Conservation (phyloP, 257 asterid genomes). For the Verbascum thapsus region DNA sequence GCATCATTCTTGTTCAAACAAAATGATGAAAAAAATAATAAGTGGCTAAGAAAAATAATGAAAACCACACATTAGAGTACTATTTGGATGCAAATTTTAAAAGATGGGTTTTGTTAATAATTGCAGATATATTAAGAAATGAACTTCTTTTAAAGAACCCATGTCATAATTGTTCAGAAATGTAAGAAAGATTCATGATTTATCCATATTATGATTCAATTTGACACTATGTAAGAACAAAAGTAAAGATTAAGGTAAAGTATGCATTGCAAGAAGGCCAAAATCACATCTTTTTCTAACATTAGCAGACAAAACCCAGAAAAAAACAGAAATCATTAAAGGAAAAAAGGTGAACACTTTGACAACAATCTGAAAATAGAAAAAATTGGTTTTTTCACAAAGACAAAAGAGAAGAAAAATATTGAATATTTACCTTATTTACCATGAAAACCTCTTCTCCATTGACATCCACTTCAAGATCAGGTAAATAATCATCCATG, state of each 20-base stretch:
- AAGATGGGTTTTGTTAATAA: conserved; percentile 21
- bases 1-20: no score
- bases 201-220: neutral
- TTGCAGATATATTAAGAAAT: conserved; percentile 4
- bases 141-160: conserved; percentile 6
- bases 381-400: neutral
- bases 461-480: conserved; percentile 89
- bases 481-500: conserved; percentile 51
- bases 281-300: neutral
- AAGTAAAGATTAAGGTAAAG: conserved; percentile 14
- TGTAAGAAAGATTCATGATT: neutral
- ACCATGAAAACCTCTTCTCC: conserved; percentile 81
- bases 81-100: conserved; percentile 26
- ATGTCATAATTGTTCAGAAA: neutral
- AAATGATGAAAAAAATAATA: conserved; percentile 21
- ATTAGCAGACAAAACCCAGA: conserved; percentile 20
- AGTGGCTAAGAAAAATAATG: conserved; percentile 16
- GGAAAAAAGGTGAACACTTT: neutral
- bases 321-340: conserved; percentile 20
- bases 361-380: conserved; percentile 30
- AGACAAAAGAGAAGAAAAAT: conserved; percentile 28
- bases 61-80: conserved; percentile 34
- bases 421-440: conserved; percentile 52
- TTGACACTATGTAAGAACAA: conserved; percentile 7
- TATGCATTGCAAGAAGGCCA: conserved; percentile 1